Evolutionary conservation across 1,284 basidiomycete genomes (phyloP), one percentile per base, ranked within the genome.

Genomic region (Anthracocystis panici-leucophaei): DNA sequence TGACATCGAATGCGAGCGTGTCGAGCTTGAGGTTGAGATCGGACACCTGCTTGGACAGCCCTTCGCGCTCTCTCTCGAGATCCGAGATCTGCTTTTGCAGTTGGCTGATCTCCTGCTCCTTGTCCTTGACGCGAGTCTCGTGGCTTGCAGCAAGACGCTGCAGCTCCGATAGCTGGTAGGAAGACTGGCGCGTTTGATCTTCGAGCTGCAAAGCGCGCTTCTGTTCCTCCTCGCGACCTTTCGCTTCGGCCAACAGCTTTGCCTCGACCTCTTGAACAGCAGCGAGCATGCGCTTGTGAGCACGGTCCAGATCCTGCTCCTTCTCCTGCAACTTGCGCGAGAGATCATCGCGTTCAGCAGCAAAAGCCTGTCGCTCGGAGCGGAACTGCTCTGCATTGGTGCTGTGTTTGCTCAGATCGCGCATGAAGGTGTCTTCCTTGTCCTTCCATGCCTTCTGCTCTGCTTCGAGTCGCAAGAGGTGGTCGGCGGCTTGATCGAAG

Each of bases 401-500:
- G 46, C 33, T 68, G 53, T 77, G 75, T 46, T 75, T 60, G 48
- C 65, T 70, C 25, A 82, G 68, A 23, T 84, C 75, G 57, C 75
- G 63, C 60, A 75, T 78, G 45, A 83, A 67, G 2, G 61, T 57
- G 16, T 83, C 84, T 80, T 94, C 92, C 58, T 89, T 88, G 29
- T 84, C 83, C 29, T 86, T 86, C 90, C 91, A 92, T 14, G 90
- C 89, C 62, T 90, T 89, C 79, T 92, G 90, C 77, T 94, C 91
- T 63, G 87, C 87, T 86, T 95, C 93, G 48, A 96, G 87, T 2
- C 91, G 88, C 5, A 92, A 90, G 18, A 95, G 89, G 80, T 94
- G 92, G 68, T 92, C 91, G 0, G 93, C 91, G 14, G 94, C 92
- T 74, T 93, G 89, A 65, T 93, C 91, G 78, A 94, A 93, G 21